Conservation (phyloP, 78 protist species). For the Protostelium mycophagum region DNA sequence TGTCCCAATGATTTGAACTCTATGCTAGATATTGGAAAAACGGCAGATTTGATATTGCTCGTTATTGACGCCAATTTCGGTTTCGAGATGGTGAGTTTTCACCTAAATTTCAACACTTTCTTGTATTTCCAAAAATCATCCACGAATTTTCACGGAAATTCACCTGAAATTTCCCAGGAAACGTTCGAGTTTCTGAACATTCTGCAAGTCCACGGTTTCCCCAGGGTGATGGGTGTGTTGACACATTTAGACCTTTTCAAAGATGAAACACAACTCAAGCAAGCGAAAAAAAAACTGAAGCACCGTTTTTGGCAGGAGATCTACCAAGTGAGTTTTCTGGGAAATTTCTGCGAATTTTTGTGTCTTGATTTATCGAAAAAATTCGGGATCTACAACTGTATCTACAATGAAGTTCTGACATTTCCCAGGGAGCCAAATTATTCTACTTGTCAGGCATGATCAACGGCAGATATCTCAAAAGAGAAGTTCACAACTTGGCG, state of each 20-base stretch:
- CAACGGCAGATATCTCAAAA: slow-evolving; percentile 78
- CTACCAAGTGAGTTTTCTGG: slow-evolving; percentile 53
- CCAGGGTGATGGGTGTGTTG: slow-evolving; percentile 94
- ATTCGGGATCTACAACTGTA: no score
- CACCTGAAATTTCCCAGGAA: no score
- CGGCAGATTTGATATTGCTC: slow-evolving; percentile 94
- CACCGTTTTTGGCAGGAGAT: slow-evolving; percentile 96
- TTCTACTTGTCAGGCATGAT: slow-evolving; percentile 91
- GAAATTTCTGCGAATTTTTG: background rate
- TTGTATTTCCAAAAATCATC: background rate
- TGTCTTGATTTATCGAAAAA: background rate
- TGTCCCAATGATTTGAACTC: slow-evolving; percentile 92
- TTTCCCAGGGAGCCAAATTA: slow-evolving; percentile 92
- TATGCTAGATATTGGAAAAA: slow-evolving; percentile 97
- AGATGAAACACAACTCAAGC: slow-evolving; percentile 70
- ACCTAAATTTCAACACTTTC: background rate
- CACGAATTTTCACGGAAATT: no score
- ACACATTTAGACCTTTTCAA: slow-evolving; percentile 95
- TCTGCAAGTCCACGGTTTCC: slow-evolving; percentile 95
- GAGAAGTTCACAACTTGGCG: slow-evolving; percentile 91
- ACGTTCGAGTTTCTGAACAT: slow-evolving; percentile 98
- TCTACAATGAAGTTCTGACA: background rate
- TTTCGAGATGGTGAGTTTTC: slow-evolving; percentile 88
- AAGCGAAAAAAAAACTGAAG: slow-evolving; percentile 84
- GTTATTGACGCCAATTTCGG: slow-evolving; percentile 95